Conservation (phyloP, 805 yeast genomes). For the Yarrowia keelungensis region DNA sequence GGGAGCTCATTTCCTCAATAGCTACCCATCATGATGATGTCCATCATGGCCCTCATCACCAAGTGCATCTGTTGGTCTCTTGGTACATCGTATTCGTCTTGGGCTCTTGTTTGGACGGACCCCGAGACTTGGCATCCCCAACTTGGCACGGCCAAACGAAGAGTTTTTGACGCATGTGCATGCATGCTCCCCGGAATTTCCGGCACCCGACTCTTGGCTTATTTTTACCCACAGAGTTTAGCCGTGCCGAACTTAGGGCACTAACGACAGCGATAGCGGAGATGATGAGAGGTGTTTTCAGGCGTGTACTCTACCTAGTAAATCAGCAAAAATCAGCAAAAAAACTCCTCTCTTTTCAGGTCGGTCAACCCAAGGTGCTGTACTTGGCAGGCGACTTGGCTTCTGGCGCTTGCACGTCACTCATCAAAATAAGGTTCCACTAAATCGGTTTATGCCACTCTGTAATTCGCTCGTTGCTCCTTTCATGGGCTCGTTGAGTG, state of each 20-base stretch:
- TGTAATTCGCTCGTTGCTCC: conserved; percentile 1
- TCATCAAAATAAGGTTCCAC: background rate
- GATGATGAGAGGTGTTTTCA: no score
- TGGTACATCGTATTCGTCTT: conserved; percentile 20
- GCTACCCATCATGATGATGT: no score
- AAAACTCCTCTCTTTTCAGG: no score
- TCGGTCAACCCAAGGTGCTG: no score
- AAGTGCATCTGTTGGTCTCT: background rate
- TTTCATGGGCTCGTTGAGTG: background rate
- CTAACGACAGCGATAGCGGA: no score
- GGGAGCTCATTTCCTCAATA: no score
- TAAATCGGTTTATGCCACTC: background rate
- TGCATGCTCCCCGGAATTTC: conserved; percentile 21
- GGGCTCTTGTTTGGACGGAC: background rate
- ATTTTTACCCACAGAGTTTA: background rate
- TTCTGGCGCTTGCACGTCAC: background rate
- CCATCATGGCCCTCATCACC: background rate
- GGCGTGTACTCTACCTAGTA: no score
- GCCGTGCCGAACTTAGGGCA: background rate
- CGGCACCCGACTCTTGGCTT: background rate
- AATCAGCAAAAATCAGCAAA: no score
- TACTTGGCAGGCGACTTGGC: background rate
- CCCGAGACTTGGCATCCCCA: background rate
- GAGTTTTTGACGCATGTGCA: background rate
- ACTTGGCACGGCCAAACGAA: background rate